Evolutionary conservation across 176 grass and related monocot genomes (phyloP), one percentile per base, ranked within the genome.

Genomic region (Miscanthus lutarioriparius): DNA sequence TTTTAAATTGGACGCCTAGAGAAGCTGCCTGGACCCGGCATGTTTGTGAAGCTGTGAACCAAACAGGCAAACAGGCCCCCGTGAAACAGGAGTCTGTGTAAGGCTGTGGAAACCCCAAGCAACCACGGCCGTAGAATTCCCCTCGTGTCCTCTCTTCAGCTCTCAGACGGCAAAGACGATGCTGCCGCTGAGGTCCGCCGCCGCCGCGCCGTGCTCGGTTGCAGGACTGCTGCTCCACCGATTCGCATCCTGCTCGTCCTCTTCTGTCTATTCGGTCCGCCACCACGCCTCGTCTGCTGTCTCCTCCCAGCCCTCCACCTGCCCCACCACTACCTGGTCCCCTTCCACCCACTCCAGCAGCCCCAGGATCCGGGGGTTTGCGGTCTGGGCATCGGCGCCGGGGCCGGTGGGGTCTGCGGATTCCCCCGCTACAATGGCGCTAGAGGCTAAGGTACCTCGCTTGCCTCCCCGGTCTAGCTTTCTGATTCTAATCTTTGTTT

Each of bases 361-460:
- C 40, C 4, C 19, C 32, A 61, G 83, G 33, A 49, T 17, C 38
- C 44, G 80, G 74, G 74, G 84, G 0, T 90, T 90, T 61, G 33
- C 84, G n/a, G 79, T 37, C 59, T 90, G 83, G 78, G 54, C 88
- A 7, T 85, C 83, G 27, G 64, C 72, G 2, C 43, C 86, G 10
- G 86, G 84, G 45, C 63, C 80, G 14, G 76, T 30, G 23, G 88
- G 83, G 1, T 49, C 88, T 1, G 38, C 84, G 0, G 88, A 91
- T 4, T 91, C 80, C 14, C 76, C 86, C 10, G 75, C 84, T 70
- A 84, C 70, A 49, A 81, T 86, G 41, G 72, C 86, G 10, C 74
- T 94, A 67, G 83, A 94, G 71, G 68, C 75, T 13, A 94, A 94
- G 92, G 91, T 93, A 38, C 62, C 41, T 72, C 0, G 10, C 27